Evolutionary conservation across 208 protist species (phyloP).

Genomic region (Leishmania martiniquensis): DNA sequence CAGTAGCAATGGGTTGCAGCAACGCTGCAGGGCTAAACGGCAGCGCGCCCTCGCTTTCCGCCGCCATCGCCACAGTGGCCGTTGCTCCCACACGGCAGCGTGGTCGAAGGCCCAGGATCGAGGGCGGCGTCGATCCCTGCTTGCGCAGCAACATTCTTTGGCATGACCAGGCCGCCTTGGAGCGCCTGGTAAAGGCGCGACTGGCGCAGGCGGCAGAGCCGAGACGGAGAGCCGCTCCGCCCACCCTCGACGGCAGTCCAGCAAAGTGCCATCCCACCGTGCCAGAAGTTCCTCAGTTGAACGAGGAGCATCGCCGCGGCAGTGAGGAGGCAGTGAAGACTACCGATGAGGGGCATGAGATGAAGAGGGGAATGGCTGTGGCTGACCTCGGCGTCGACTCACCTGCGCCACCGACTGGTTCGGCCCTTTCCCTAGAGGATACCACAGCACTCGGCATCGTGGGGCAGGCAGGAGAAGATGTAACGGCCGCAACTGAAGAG

Average conservation of each 20-base stretch:
- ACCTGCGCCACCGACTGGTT: background rate
- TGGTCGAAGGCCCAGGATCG: constrained; percentile 18
- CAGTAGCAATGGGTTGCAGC: background rate
- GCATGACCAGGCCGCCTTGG: constrained; percentile 31
- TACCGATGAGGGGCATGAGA: background rate
- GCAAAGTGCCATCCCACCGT: background rate
- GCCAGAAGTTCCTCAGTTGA: background rate
- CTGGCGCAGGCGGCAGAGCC: constrained; percentile 2
- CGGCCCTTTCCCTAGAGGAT: background rate
- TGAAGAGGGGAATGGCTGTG: background rate
- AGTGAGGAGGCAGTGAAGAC: background rate
- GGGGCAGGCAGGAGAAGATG: background rate
- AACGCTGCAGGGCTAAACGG: background rate
- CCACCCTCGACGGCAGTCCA: background rate
- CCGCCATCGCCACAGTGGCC: constrained; percentile 10
- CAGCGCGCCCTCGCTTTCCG: background rate
- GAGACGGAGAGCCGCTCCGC: background rate
- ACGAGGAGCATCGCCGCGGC: constrained; percentile 5
- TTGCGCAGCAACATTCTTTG: constrained; percentile 9
- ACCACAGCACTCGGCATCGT: background rate
- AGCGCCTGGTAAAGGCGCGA: constrained; percentile 7
- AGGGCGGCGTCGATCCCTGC: constrained; percentile 29
- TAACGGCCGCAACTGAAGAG: background rate
- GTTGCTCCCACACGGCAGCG: constrained; percentile 6
- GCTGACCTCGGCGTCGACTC: background rate